Conservation (phyloP, 352 stramenopile species). For the Globisporangium irregulare region DNA sequence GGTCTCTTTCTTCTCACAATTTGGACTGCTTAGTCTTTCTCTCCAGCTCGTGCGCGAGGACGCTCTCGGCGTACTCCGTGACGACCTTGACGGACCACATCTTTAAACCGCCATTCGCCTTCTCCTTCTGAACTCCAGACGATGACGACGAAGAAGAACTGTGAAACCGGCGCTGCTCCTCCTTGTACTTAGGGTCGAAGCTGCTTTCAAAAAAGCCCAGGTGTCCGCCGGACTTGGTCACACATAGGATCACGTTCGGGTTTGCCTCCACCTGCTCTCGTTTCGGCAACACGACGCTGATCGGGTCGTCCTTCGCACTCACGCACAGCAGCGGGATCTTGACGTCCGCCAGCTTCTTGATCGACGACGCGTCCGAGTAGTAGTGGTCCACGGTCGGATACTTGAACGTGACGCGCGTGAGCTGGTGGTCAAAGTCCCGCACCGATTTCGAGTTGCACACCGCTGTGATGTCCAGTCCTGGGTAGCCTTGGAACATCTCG, state of each 20-base stretch:
- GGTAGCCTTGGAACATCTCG: slow-evolving; percentile 46
- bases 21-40: slow-evolving; percentile 1
- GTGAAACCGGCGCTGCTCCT: not conserved
- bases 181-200: not conserved
- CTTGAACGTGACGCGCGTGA: slow-evolving; percentile 58
- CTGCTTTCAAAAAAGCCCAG: slow-evolving; percentile 60
- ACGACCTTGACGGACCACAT: slow-evolving; percentile 53
- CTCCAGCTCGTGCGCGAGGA: slow-evolving; percentile 27
- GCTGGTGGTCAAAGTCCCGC: slow-evolving; percentile 54
- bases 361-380: slow-evolving; percentile 52
- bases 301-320: slow-evolving; percentile 60
- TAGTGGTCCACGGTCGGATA: slow-evolving; percentile 58
- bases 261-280: slow-evolving; percentile 35
- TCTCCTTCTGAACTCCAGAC: slow-evolving; percentile 4
- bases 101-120: slow-evolving; percentile 11
- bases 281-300: slow-evolving; percentile 34
- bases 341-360: slow-evolving; percentile 33
- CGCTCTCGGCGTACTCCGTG: slow-evolving; percentile 51
- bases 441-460: too few relatives aligned
- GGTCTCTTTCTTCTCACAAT: not conserved
- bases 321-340: slow-evolving; percentile 59
- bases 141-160: not conserved
- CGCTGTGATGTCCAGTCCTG: slow-evolving; percentile 34
- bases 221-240: slow-evolving; percentile 63
- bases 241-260: slow-evolving; percentile 56